These are phyloP conservation scores for Kuraishia floccosa DNA, from an alignment of 805 yeast genomes.

Conservation along the genomic window DNA sequence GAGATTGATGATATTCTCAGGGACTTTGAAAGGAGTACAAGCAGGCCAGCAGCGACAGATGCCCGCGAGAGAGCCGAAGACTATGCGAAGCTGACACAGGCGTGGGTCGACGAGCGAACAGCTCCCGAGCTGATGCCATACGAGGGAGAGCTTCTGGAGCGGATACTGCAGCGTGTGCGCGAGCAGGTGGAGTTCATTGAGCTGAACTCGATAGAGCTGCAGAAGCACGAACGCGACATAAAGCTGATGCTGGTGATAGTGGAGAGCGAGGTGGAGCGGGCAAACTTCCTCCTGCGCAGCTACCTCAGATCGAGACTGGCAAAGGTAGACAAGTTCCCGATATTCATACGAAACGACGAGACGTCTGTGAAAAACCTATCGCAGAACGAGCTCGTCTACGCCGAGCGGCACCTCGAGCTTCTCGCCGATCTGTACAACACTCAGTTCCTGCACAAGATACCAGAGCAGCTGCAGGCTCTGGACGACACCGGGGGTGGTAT, in stretches of 20 bases:
- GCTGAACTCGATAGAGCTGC: conserved; percentile 66
- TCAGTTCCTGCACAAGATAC: conserved; percentile 57
- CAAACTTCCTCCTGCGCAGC: conserved; percentile 70
- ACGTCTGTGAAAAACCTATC: conserved; percentile 33
- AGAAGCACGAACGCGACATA: conserved; percentile 50
- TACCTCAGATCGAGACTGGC: conserved; percentile 68
- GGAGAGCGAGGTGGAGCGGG: conserved; percentile 85
- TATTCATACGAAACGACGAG: conserved; percentile 41
- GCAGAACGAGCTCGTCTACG: conserved; percentile 49
- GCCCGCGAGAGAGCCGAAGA: conserved; percentile 21
- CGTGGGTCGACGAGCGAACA: conserved; percentile 79
- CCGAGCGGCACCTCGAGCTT: conserved; percentile 57
- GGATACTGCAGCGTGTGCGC: conserved; percentile 48
- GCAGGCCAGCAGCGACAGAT: conserved; percentile 12
- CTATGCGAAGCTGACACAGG: conserved; percentile 33
- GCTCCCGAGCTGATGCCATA: conserved; percentile 82
- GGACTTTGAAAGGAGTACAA: conserved; percentile 40
- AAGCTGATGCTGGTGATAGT: conserved; percentile 74
- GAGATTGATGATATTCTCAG: conserved; percentile 62
- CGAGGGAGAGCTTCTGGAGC: conserved; percentile 44
- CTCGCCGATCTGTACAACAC: conserved; percentile 54
- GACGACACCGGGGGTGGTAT: conserved; percentile 64
- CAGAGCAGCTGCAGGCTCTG: conserved; percentile 55
- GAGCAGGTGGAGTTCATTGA: conserved; percentile 69
- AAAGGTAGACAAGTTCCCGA: conserved; percentile 63